Evolutionary conservation across 148 eudicot species (phyloP), one percentile per base, ranked within the genome.

Genomic region (Linanthus parryae): DNA sequence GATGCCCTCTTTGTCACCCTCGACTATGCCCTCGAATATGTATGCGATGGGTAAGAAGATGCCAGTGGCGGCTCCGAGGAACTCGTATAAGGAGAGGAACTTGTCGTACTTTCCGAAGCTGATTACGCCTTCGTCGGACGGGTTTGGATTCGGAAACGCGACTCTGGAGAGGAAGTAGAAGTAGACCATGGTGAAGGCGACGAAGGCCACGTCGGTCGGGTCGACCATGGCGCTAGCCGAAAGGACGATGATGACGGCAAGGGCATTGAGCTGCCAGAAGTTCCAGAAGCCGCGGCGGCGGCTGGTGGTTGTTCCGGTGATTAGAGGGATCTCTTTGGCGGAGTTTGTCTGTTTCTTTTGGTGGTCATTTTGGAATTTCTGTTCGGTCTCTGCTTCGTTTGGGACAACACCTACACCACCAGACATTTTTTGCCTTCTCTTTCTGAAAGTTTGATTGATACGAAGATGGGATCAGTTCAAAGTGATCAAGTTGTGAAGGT

Each of bases 41-140:
- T 83, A 90, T 0, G 73, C 64, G 4, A 79, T 64, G 8, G 97
- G 97, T 9, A 86, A 67, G 16, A 78, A 56, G 8, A 90, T 60
- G 8, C 97, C 97, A 50, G 78, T 30, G 0, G 78, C 5, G 12
- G 73, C 86, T n/a, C 67, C 92, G 22, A 72, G 22, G 3, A 63
- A 54, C 18, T 66, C 58, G 57, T 83, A 90, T 2, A 62, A 3
- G 21, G 31, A 25, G 0, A 88, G 57, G 16, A 77, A 1, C 28
- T 57, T 73, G 54, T 61, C 53, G n/a, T n/a, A n/a, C n/a, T n/a
- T n/a, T 24, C 26, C 61, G 56, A 40, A 33, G 18, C 7, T 51
- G 9, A 14, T 25, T 4, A 62, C 69, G 0, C 54, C 44, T 22
- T 22, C 58, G 56, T 59, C 57, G 45, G 82, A 72, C 1, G 83